Conservation (phyloP, 2,329 filamentous ascomycete genomes). For the Pyricularia grisea region DNA sequence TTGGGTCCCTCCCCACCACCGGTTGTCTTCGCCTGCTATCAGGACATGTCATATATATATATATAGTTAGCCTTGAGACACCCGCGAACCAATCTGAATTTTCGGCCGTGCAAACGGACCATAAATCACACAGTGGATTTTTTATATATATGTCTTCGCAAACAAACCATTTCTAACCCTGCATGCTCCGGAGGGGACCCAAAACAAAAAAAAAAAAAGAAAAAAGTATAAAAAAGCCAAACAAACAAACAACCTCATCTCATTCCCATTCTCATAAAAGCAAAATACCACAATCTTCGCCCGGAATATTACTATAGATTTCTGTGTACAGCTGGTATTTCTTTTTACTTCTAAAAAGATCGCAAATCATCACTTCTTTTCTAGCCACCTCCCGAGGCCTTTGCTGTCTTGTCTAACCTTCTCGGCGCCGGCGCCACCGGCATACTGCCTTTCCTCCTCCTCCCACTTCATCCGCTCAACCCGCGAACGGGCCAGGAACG, state of each 20-base stretch:
- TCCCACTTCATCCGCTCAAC: constrained; percentile 62
- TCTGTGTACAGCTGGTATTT: neutral
- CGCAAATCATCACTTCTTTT: neutral
- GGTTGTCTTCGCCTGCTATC: neutral
- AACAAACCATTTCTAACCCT: neutral
- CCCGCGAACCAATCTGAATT: neutral
- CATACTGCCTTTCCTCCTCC: constrained; percentile 56
- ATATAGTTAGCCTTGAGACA: neutral
- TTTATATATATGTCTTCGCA: neutral
- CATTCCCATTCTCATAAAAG: neutral
- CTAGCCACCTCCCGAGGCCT: neutral
- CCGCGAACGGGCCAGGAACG: constrained; percentile 52
- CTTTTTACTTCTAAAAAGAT: neutral
- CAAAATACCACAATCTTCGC: neutral
- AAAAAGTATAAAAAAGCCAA: no score
- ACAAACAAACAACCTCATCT: no score
- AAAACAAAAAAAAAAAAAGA: neutral
- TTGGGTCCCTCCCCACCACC: neutral
- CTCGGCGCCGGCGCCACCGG: constrained; percentile 49
- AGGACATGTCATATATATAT: neutral
- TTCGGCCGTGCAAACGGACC: neutral
- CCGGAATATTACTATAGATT: neutral
- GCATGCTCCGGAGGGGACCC: neutral
- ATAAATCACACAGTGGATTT: neutral
- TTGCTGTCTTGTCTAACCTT: constrained; percentile 23